These are phyloP conservation scores for Carpinus fangiana DNA, from an alignment of 306 rosid genomes.

Conservation along the genomic window DNA sequence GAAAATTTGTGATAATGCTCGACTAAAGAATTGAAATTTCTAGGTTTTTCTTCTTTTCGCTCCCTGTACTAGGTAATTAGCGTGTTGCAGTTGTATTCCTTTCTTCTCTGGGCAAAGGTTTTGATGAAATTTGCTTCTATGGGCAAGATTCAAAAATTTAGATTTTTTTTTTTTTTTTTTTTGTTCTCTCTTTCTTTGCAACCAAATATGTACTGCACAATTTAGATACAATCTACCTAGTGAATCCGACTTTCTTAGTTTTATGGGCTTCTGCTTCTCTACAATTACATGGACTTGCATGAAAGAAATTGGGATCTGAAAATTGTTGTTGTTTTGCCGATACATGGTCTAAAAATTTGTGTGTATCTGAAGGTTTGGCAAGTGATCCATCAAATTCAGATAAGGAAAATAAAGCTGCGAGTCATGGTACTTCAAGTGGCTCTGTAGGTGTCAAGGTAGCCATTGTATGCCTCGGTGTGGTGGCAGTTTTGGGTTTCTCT, in stretches of 20 bases:
- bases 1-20: not conserved
- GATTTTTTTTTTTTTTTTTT: not conserved
- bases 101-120: constrained; percentile 2
- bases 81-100: constrained; percentile 2
- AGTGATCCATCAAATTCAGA: constrained; percentile 44
- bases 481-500: constrained; percentile 42
- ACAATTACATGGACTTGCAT: not conserved
- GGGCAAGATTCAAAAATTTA: not conserved
- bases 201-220: not conserved
- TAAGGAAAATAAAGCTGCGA: constrained; percentile 36
- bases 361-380: constrained; percentile 39
- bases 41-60: not conserved
- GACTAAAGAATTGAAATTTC: not conserved
- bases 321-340: not conserved
- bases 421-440: constrained; percentile 32
- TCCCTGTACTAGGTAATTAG: not conserved
- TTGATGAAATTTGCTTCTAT: not conserved
- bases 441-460: constrained; percentile 51
- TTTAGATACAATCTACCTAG: not conserved
- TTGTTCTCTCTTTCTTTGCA: not conserved
- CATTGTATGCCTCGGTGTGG: constrained; percentile 48
- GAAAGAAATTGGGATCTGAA: not conserved
- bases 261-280: not conserved
- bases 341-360: not conserved
- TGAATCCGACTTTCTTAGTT: not conserved